Base-by-base conservation (phyloP, 2,329 filamentous ascomycete genomes). In the Scedosporium apiospermum region DNA sequence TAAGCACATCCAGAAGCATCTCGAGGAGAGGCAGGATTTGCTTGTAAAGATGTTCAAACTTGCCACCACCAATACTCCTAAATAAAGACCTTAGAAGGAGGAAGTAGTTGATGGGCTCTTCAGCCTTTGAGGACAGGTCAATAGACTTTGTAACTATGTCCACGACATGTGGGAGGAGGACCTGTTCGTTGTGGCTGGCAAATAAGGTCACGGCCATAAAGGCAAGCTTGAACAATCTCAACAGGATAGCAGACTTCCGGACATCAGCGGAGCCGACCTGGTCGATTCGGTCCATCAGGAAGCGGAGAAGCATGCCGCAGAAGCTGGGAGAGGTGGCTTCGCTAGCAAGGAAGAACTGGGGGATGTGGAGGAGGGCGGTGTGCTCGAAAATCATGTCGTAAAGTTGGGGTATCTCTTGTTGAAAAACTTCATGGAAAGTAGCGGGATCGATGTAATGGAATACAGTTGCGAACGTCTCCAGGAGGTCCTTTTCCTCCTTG, bases 191-290 rank as follows among this genome's bases (percentile, higher is more conserved):
- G 71, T 97, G 93, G 7, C 85, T 82, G 0, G 92, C 92, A 73
- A 99, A 99, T 1, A 99, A 80, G 0, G 95, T 99, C 46, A 99
- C 95, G 0, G 96, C 96, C 95, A 99, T 99, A 74, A 99, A 99
- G 0, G 93, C 96, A 60, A 99, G 77, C 76, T 99, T 99, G 78
- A 98, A 99, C 60, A 99, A 85, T 62, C 96, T 85, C 60, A 99
- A 78, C 41, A 99, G 78, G 58, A 99, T 96, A 5, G 92, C 93
- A 0, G 95, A 93, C 74, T 93, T 96, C 71, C 91, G 92, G 61
- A 95, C 88, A 74, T 99, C 92, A 6, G 89, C 87, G 0, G 91
- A 95, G 23, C 95, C 95, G 53, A 99, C 92, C 72, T 99, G 90
- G 66, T 96, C 90, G 63, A 99, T 96, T 61, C 91, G 89, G 69